These are phyloP conservation scores for Verticillium tricorpus DNA, from an alignment of 2,329 filamentous ascomycete species.

Conservation along the genomic window DNA sequence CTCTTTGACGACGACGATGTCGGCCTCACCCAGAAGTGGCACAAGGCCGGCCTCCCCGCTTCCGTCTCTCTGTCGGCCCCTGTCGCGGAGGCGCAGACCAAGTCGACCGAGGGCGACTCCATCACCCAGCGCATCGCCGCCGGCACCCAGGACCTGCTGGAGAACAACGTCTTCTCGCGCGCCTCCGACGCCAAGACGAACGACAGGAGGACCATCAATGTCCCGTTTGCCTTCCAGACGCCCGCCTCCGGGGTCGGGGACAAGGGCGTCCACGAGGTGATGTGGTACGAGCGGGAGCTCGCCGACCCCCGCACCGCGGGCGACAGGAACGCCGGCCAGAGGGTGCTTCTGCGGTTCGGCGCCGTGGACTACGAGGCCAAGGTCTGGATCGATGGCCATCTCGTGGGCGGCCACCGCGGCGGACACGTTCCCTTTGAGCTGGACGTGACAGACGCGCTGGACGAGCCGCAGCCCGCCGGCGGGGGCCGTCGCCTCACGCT, in stretches of 20 bases:
- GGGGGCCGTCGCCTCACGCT: conserved; percentile 41
- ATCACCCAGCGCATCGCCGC: conserved; percentile 41
- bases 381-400: conserved; percentile 50
- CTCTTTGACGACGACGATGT: conserved; percentile 61
- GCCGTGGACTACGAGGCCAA: conserved; percentile 59
- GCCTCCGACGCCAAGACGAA: conserved; percentile 25
- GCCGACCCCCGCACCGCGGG: conserved; percentile 40
- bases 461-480: conserved; percentile 7
- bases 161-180: conserved; percentile 35
- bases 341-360: conserved; percentile 50
- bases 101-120: conserved; percentile 27
- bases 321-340: conserved; percentile 34
- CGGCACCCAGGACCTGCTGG: conserved; percentile 41
- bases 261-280: conserved; percentile 58
- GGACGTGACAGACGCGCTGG: conserved; percentile 50
- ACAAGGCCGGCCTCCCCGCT: conserved; percentile 43
- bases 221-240: conserved; percentile 63
- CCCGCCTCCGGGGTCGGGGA: conserved; percentile 59
- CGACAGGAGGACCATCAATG: conserved; percentile 49
- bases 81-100: conserved; percentile 20
- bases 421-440: conserved; percentile 56
- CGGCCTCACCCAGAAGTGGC: conserved; percentile 50
- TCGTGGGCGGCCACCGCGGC: conserved; percentile 50
- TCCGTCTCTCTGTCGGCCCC: conserved; percentile 8
- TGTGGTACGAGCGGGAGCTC: conserved; percentile 60